Base-by-base conservation (phyloP, 1,284 basidiomycete genomes). In the Sanghuangporus weigelae region DNA sequence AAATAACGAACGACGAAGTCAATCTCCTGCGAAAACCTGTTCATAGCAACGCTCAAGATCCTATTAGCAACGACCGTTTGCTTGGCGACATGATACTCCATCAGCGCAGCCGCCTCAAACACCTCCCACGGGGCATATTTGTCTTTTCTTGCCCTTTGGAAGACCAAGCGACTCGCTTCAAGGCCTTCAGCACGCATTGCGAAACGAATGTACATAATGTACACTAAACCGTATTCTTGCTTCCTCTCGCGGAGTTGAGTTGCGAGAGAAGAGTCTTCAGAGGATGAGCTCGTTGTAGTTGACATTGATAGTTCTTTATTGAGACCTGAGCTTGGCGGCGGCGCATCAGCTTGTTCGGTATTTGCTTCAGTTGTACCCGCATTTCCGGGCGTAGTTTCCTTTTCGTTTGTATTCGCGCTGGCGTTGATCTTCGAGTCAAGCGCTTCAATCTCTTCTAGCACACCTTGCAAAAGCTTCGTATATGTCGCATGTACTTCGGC, bases 51-150 rank as follows among this genome's bases (percentile, higher is more conserved):
- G 74, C 98, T 95, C 71, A 98, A 98, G 66, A 99, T 96, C 62
- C 94, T 86, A 57, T 88, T 92, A 0, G 96, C 93, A 21, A 98
- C 89, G 7, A 82, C 81, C 42, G 88, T 81, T 55, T 95, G 93
- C 71, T 95, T 93, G 64, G 90, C 95, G 74, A 89, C 92, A 75
- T 98, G 94, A 73, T 98, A 98, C 75, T 99, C 96, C 86, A 96
- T 93, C 70, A 97, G 75, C 0, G 96, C 97, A 59, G 92, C 88
- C 48, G 94, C 93, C 75, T 99, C 96, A 71, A 91, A 97, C 0
- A 95, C 89, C 71, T 96, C 92, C 95, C 96, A 98, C 11, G 93
- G 87, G 21, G 87, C 84, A 81, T 89, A 90, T 21, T 86, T 82
- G 69, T 95, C 93, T 73, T 89, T 92, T 66, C 96, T 84, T 12